A percentile compares a stretch with the other conserved stretches of the same genome.
phyloP scores from a whole-genome alignment of 352 stramenopile species.

The Phytopythium delawarense region DNA sequence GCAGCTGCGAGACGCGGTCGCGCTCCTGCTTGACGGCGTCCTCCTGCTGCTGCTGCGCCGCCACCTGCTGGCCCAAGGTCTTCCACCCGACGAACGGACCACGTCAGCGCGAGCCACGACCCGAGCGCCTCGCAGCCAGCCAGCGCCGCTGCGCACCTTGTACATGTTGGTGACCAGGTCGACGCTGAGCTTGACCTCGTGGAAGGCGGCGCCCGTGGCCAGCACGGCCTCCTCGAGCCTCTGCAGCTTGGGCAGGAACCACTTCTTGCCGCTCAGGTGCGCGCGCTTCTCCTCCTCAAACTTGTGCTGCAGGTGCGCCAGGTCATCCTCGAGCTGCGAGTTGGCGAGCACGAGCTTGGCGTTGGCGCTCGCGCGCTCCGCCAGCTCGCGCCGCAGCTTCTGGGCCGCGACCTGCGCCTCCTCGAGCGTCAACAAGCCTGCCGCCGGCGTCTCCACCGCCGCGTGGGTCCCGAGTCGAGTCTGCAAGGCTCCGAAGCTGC shows the following conservation, averaged over 20 bases:
- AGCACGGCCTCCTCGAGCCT: slow-evolving; percentile 70
- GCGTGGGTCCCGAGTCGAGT: background rate
- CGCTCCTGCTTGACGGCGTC: slow-evolving; percentile 64
- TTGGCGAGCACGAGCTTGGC: slow-evolving; percentile 57
- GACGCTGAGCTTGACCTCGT: slow-evolving; percentile 79
- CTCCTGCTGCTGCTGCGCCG: slow-evolving; percentile 50
- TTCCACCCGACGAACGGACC: background rate
- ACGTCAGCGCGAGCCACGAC: background rate
- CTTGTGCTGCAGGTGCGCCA: slow-evolving; percentile 54
- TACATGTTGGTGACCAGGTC: slow-evolving; percentile 88
- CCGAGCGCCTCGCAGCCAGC: background rate
- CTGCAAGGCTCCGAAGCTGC: background rate
- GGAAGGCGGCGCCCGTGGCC: slow-evolving; percentile 50
- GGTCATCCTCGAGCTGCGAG: slow-evolving; percentile 73
- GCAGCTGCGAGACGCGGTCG: slow-evolving; percentile 37
- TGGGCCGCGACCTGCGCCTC: slow-evolving; percentile 66
- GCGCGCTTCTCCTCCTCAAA: slow-evolving; percentile 68
- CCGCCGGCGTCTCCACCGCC: slow-evolving; percentile 8
- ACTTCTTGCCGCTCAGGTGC: slow-evolving; percentile 63
- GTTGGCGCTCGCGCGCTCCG: slow-evolving; percentile 53
- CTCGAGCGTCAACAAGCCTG: slow-evolving; percentile 25
- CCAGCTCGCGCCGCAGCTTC: slow-evolving; percentile 68
- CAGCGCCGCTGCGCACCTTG: slow-evolving; percentile 31
- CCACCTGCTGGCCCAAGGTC: slow-evolving; percentile 30
- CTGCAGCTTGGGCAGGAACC: slow-evolving; percentile 66